Evolutionary conservation across 495 filamentous ascomycete species (phyloP), one percentile per base, ranked within the genome.

Genomic region (Hypoxylon cercidicola): DNA sequence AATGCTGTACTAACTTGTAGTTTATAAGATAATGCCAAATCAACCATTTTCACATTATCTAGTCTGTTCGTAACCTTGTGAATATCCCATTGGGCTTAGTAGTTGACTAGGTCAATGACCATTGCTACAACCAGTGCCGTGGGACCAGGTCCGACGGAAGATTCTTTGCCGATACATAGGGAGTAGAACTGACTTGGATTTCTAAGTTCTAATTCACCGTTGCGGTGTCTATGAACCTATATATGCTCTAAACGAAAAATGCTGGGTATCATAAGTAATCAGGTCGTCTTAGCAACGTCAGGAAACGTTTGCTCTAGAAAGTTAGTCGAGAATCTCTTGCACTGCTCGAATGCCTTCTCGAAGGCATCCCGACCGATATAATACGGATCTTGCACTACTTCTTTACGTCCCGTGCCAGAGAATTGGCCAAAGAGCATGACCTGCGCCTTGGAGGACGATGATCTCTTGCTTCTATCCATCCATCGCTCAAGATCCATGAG

Each of bases 311-410:
- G 71, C 19, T 74, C 74, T 49, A 96, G 62, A 69, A 97, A 93
- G 52, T 89, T 90, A 70, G 84, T 85, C 23, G 92, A 91, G 72
- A 97, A 97, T 54, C 90, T 81, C 34, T 83, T 77, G 48, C 89
- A 87, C 78, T 97, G 95, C 74, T 93, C 86, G 74, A 90, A 97
- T 25, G 93, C 92, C 69, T 85, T 85, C 62, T 92, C 89, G 70
- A 99, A 99, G 4, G 92, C 93, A 58, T 92, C 83, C 3, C 79
- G 81, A 5, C 85, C 93, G 8, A 91, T 92, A 78, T 98, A 97
- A 72, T 99, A 99, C 8, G 95, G 95, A 71, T 98, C 95, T 61
- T 84, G 79, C n/a, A 97, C 88, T 71, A 95, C 88, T 32, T 89
- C 89, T 47, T 79, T 77, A 60, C 81, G 82, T 1, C 83, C 84